Evolutionary conservation across 2,329 filamentous ascomycete genomes (phyloP).

Genomic region (Neoascochyta sp.): DNA sequence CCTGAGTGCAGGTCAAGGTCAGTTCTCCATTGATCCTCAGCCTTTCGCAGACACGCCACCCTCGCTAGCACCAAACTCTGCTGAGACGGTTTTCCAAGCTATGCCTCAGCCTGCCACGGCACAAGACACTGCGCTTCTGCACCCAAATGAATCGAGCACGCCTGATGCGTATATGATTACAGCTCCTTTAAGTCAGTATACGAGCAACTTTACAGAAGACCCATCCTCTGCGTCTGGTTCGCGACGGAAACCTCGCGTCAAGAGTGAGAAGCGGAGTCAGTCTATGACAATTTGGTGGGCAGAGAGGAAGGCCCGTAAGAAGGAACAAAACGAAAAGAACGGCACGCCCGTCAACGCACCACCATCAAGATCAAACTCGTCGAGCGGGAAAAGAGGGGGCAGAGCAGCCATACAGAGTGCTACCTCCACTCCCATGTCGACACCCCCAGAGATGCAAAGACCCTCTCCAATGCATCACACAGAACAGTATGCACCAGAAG

Average conservation of each 20-base stretch:
- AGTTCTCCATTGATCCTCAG: constrained; percentile 35
- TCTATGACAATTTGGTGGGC: constrained; percentile 49
- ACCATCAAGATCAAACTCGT: constrained; percentile 23
- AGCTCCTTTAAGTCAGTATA: constrained; percentile 33
- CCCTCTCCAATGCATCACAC: constrained; percentile 16
- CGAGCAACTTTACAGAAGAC: constrained; percentile 26
- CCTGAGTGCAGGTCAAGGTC: constrained; percentile 37
- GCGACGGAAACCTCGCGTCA: constrained; percentile 38
- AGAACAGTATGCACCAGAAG: constrained; percentile 17
- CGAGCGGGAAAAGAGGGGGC: constrained; percentile 20
- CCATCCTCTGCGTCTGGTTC: constrained; percentile 23
- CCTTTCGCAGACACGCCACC: constrained; percentile 17
- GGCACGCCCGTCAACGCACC: constrained; percentile 18
- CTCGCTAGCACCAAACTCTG: constrained; percentile 24
- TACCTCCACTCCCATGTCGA: constrained; percentile 15
- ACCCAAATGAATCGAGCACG: constrained; percentile 21
- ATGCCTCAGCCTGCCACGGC: constrained; percentile 26
- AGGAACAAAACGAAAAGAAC: constrained; percentile 31
- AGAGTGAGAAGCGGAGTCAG: constrained; percentile 44
- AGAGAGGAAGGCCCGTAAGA: constrained; percentile 40
- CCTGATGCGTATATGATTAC: constrained; percentile 37
- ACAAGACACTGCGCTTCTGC: constrained; percentile 18
- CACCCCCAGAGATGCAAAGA: constrained; percentile 14
- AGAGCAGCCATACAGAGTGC: constrained; percentile 16
- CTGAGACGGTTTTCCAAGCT: constrained; percentile 35